Evolutionary conservation across 257 asterid genomes (phyloP).

Genomic region (Pogostemon cablin): DNA sequence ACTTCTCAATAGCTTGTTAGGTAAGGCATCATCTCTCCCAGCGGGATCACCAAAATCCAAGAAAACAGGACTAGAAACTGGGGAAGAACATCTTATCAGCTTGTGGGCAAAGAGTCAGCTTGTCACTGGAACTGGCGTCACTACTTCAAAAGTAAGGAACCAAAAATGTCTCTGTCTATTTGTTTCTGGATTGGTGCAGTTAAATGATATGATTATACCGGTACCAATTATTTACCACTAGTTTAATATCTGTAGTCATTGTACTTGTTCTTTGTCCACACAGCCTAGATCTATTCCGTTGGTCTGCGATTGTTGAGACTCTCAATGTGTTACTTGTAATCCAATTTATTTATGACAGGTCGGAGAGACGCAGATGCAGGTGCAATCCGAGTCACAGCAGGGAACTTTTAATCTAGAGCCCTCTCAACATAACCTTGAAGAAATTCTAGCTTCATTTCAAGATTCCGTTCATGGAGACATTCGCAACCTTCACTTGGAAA

Average conservation of each 20-base stretch:
- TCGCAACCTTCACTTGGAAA: conserved; percentile 91
- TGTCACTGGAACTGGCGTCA: conserved; percentile 39
- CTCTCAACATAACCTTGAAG: conserved; percentile 72
- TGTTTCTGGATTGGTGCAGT: conserved; percentile 23
- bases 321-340: conserved; percentile 9
- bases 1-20: conserved; percentile 59
- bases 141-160: conserved; percentile 62
- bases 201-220: not conserved
- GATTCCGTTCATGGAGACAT: conserved; percentile 82
- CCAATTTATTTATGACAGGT: conserved; percentile 49
- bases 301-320: not conserved
- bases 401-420: conserved; percentile 40
- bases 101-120: conserved; percentile 56
- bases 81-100: conserved; percentile 73
- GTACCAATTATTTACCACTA: too few species aligned
- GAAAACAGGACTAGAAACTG: conserved; percentile 84
- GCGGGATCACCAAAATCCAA: conserved; percentile 79
- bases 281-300: not conserved
- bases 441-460: conserved; percentile 74
- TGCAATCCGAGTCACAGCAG: too few species aligned
- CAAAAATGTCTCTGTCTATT: conserved; percentile 15
- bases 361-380: conserved; percentile 46
- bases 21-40: conserved; percentile 50
- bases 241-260: too few species aligned
- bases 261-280: too few species aligned